Conservation (phyloP, 202 grass and related monocot genomes). For the Tripidium arundinaceum region DNA sequence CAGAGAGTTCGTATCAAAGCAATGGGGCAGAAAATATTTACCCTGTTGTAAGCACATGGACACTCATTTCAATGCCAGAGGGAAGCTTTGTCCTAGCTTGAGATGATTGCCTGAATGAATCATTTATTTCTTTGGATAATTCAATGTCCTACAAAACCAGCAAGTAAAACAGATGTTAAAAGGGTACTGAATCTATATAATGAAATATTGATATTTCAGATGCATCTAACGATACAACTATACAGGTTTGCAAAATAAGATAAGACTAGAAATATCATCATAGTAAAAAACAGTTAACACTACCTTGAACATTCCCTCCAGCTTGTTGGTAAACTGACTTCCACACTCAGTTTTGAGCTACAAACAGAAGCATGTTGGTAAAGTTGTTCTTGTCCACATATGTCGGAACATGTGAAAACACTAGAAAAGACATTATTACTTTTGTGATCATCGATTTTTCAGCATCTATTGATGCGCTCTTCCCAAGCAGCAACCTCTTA, state of each 20-base stretch:
- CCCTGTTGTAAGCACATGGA: slow-evolving; percentile 98
- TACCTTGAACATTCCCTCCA: slow-evolving; percentile 99
- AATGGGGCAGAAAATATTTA: slow-evolving; percentile 28
- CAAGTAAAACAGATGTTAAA: slow-evolving; percentile 11
- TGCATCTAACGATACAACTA: slow-evolving; percentile 58
- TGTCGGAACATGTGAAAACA: background rate
- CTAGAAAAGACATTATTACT: slow-evolving; percentile 43
- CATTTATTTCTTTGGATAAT: slow-evolving; percentile 99
- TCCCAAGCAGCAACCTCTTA: slow-evolving; percentile 93
- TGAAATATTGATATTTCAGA: slow-evolving; percentile 7
- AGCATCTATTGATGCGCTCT: slow-evolving; percentile 98
- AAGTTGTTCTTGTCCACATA: slow-evolving; percentile 34
- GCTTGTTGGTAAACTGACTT: slow-evolving; percentile 99
- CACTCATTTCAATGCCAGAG: slow-evolving; percentile 96
- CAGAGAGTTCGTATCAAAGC: background rate
- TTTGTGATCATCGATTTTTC: slow-evolving; percentile 99
- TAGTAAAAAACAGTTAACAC: background rate
- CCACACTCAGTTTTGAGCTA: slow-evolving; percentile 99
- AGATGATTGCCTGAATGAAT: slow-evolving; percentile 99
- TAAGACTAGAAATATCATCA: slow-evolving; percentile 19
- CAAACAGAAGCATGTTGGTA: slow-evolving; percentile 37
- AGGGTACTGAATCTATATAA: background rate
- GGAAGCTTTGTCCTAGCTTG: slow-evolving; percentile 98
- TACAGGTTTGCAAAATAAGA: slow-evolving; percentile 6
- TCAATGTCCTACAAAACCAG: slow-evolving; percentile 68